Percentiles rank a stretch among this genome's conserved stretches.
These are phyloP conservation scores for Neurospora sp. DNA, from an alignment of 495 filamentous ascomycete species.

Conservation along the genomic window DNA sequence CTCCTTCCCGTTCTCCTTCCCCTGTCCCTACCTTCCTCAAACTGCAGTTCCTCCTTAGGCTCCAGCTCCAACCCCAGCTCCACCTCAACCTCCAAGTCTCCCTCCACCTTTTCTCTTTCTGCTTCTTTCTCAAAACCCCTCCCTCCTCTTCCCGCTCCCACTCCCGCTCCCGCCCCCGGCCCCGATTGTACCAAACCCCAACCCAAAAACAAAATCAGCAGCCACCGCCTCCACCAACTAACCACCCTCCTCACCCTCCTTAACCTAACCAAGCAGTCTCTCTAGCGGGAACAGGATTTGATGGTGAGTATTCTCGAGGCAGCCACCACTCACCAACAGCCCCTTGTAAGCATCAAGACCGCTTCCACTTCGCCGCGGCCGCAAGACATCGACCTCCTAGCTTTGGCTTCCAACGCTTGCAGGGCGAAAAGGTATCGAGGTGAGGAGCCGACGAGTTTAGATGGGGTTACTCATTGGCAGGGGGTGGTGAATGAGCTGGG, in stretches of 20 bases:
- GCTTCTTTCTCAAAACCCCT: neutral
- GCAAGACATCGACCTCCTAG: neutral
- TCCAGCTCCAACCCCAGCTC: neutral
- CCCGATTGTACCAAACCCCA: neutral
- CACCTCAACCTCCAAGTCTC: neutral
- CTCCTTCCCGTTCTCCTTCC: neutral
- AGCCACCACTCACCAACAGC: neutral
- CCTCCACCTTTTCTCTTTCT: neutral
- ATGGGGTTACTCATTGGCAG: neutral
- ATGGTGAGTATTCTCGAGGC: neutral
- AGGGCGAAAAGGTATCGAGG: neutral
- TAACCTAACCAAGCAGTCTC: neutral
- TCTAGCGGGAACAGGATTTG: neutral
- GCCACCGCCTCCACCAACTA: neutral
- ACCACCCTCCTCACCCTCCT: neutral
- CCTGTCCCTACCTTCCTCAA: neutral
- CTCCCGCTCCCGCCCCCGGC: too few species aligned
- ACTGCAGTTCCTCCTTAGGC: neutral
- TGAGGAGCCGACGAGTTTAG: neutral
- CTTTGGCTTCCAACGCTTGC: neutral
- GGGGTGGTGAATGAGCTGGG: neutral
- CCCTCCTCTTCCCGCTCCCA: neutral
- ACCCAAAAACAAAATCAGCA: neutral
- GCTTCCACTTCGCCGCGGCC: neutral
- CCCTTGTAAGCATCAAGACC: too few species aligned